A percentile compares a stretch with the other conserved stretches of the same genome.
These are phyloP conservation scores for Cystobasidium slooffiae DNA, from an alignment of 1,284 basidiomycete species.

Conservation along the genomic window DNA sequence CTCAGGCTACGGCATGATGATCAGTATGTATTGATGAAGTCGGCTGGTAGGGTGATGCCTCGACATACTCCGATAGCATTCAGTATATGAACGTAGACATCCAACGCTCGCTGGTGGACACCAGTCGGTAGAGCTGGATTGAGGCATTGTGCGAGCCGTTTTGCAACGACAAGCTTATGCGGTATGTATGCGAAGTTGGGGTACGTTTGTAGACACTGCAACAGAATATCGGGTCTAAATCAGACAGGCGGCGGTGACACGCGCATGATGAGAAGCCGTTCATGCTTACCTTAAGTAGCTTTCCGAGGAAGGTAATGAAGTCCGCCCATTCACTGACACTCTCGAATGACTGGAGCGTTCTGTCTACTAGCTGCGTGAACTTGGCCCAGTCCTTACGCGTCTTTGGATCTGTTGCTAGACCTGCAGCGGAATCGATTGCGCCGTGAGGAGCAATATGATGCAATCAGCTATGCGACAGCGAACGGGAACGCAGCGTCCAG, in stretches of 20 bases:
- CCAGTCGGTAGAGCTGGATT: constrained; percentile 96
- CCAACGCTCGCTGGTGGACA: constrained; percentile 92
- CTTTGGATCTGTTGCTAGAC: constrained; percentile 40
- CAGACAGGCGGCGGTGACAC: not conserved
- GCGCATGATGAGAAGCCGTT: not conserved
- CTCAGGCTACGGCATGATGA: constrained; percentile 66
- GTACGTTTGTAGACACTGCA: constrained; percentile 84
- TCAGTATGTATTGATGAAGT: not conserved
- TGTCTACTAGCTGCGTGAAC: constrained; percentile 87
- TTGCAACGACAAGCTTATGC: constrained; percentile 89
- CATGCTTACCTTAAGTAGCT: constrained; percentile 79
- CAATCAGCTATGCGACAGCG: not conserved
- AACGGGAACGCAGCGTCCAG: not conserved
- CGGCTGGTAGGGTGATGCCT: not conserved
- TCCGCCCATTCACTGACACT: constrained; percentile 99
- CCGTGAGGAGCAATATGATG: not conserved
- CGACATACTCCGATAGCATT: constrained; percentile 79
- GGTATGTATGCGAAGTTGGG: constrained; percentile 95
- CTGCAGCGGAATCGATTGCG: constrained; percentile 16
- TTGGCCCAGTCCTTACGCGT: constrained; percentile 72
- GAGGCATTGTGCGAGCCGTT: constrained; percentile 92
- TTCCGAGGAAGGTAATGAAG: constrained; percentile 95
- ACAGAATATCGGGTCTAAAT: not conserved
- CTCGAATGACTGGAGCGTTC: constrained; percentile 89
- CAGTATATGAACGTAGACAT: constrained; percentile 92